Percentiles rank a stretch among this genome's conserved stretches.
These are phyloP conservation scores for Tremella yokohamensis DNA, from an alignment of 768 basidiomycete species.

Conservation along the genomic window DNA sequence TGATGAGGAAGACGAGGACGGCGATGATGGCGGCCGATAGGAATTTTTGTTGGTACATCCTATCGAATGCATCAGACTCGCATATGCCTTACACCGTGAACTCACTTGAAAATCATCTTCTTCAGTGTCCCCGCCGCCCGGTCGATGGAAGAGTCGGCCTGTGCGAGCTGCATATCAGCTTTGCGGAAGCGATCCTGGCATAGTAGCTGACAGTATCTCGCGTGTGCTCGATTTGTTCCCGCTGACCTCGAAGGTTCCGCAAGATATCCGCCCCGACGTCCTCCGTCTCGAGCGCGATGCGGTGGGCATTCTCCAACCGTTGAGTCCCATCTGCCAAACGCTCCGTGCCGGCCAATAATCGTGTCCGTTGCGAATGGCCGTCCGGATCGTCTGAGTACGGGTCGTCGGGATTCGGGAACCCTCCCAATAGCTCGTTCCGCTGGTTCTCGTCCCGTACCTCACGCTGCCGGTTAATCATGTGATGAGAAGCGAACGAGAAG, in stretches of 20 bases:
- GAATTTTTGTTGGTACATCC: conserved; percentile 95
- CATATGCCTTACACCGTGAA: conserved; percentile 16
- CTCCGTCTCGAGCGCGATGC: conserved; percentile 93
- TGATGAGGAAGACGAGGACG: conserved; percentile 77
- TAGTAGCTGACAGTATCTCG: conserved; percentile 68
- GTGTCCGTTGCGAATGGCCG: conserved; percentile 58
- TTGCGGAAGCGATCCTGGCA: neutral
- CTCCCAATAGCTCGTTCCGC: conserved; percentile 71
- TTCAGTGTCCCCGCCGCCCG: conserved; percentile 85
- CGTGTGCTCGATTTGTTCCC: conserved; percentile 92
- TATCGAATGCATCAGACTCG: conserved; percentile 47
- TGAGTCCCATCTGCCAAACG: conserved; percentile 73
- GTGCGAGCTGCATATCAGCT: conserved; percentile 60
- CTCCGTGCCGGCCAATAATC: conserved; percentile 72
- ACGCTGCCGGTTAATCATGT: conserved; percentile 53
- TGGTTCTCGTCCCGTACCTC: conserved; percentile 68
- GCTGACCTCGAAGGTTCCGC: conserved; percentile 72
- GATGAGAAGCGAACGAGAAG: neutral
- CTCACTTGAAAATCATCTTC: conserved; percentile 92
- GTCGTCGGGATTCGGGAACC: conserved; percentile 59
- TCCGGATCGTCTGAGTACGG: conserved; percentile 59
- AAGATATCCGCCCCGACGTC: conserved; percentile 91
- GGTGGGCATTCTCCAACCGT: conserved; percentile 81
- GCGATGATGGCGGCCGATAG: conserved; percentile 80
- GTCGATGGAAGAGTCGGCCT: conserved; percentile 84